Base-by-base conservation (phyloP, 352 stramenopile genomes). In the Phytopythium aichiense region DNA sequence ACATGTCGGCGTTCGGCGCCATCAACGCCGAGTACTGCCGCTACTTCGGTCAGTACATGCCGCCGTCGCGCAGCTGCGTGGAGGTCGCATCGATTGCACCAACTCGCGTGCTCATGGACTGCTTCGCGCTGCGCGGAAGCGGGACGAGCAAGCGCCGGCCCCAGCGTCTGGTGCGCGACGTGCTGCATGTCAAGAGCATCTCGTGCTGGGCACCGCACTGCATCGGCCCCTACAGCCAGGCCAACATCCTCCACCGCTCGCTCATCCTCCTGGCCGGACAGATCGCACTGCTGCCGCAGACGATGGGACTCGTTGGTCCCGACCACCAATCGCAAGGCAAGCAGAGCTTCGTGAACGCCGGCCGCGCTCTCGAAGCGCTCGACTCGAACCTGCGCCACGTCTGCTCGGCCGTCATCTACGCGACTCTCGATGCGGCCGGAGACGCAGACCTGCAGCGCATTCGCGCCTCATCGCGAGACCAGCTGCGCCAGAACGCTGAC, bases 141-240 rank as follows among this genome's bases (percentile, higher is more conserved):
- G 85, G 84, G 1, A 59, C 64, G 33, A 73, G 80, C 67, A 92
- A 91, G 62, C 52, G 85, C 51, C 69, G 78, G n/a, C 66, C 73
- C n/a, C 56, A 80, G 30, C 79, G 81, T 25, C 70, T 89, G 37
- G 69, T 76, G 38, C 79, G 85, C 33, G 80, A 98, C 57, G 94
- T 97, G 52, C 73, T 99, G 23, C 95, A 99, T 58, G 92, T 99
- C 18, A 92, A 97, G 71, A 99, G 96, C 60, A 89, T 99, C 53
- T 99, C 92, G 4, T 69, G 87, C 23, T 99, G 97, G 97, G 98
- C 97, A 7, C 98, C 98, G 0, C 92, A 98, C 40, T 99, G 97
- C 79, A 99, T 99, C 63, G 98, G 98, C 2, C 98, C 98, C 4
- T 99, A 99, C 78, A 98, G 92, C 64, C 98, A 99, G 82, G 93